A percentile compares a stretch with the other conserved stretches of the same genome.
phyloP scores from a whole-genome alignment of 352 stramenopile genomes.

The Phytophthora sp. region DNA sequence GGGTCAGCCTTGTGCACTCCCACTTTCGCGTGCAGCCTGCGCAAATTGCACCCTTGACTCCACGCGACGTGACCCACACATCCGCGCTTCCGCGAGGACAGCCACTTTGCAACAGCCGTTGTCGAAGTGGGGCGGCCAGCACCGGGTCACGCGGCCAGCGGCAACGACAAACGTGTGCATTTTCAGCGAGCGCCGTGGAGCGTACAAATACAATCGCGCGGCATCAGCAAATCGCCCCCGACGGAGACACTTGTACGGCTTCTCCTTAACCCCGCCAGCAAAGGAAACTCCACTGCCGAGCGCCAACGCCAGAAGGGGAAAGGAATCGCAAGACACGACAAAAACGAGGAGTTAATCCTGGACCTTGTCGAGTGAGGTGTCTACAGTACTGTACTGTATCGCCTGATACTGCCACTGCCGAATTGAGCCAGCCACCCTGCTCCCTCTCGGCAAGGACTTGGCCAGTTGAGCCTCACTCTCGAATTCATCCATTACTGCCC shows the following conservation, averaged over 20 bases:
- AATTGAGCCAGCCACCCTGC: slow-evolving; percentile 35
- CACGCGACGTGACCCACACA: slow-evolving; percentile 29
- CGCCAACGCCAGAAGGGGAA: slow-evolving; percentile 46
- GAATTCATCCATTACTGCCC: slow-evolving; percentile 47
- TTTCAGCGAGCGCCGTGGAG: slow-evolving; percentile 16
- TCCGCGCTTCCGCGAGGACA: slow-evolving; percentile 30
- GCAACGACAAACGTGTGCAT: slow-evolving; percentile 11
- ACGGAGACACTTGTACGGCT: slow-evolving; percentile 37
- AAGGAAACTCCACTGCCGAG: slow-evolving; percentile 35
- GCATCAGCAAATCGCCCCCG: slow-evolving; percentile 40
- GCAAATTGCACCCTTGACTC: slow-evolving; percentile 4
- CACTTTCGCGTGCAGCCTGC: too few species aligned
- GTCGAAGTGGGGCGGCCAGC: slow-evolving; percentile 21
- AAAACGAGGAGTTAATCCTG: slow-evolving; percentile 42
- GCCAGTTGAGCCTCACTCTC: slow-evolving; percentile 44
- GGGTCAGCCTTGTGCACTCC: neutral
- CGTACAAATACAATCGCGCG: slow-evolving; percentile 33
- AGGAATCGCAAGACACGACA: slow-evolving; percentile 39
- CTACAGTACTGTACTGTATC: slow-evolving; percentile 22
- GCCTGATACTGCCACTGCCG: slow-evolving; percentile 34
- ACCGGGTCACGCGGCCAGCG: slow-evolving; percentile 12
- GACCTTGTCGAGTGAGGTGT: slow-evolving; percentile 28
- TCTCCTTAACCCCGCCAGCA: slow-evolving; percentile 38
- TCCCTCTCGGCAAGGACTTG: slow-evolving; percentile 11
- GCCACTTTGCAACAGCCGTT: slow-evolving; percentile 38